phyloP scores from a whole-genome alignment of 1,139 yeast genomes.

The Blastobotrys apis region DNA sequence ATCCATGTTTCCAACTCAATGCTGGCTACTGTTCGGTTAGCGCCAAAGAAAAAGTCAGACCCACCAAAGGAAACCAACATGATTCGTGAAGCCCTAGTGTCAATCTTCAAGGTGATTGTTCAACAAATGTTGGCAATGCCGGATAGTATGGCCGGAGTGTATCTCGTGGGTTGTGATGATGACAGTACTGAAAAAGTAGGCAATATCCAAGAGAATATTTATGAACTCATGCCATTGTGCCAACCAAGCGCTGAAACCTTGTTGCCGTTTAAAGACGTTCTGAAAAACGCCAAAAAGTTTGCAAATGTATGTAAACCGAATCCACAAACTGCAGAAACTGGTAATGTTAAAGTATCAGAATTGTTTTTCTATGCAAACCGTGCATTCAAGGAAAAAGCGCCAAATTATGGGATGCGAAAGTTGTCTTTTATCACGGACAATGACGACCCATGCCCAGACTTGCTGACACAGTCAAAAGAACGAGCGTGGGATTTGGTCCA shows the following conservation, averaged over 20 bases:
- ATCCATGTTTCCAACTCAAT: neutral
- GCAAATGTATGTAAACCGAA: too few relatives aligned
- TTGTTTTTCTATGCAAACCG: slow-evolving; percentile 30
- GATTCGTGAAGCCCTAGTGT: neutral
- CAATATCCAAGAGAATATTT: slow-evolving; percentile 13
- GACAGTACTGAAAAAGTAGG: slow-evolving; percentile 20
- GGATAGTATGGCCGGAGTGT: slow-evolving; percentile 33
- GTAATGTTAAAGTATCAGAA: slow-evolving; percentile 21
- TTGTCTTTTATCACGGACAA: slow-evolving; percentile 58
- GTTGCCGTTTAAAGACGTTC: too few relatives aligned
- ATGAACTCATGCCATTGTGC: slow-evolving; percentile 29
- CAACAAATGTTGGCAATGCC: neutral
- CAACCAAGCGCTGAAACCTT: too few relatives aligned
- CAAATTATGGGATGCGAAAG: slow-evolving; percentile 27
- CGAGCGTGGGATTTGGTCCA: slow-evolving; percentile 49
- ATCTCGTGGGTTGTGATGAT: slow-evolving; percentile 37
- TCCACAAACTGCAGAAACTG: too few relatives aligned
- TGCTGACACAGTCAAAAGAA: slow-evolving; percentile 45
- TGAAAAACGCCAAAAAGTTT: too few relatives aligned
- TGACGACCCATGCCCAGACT: slow-evolving; percentile 47
- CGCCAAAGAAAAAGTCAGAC: neutral
- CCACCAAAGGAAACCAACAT: neutral
- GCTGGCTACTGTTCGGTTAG: neutral
- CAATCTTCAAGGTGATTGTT: neutral
- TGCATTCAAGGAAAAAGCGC: slow-evolving; percentile 24